Evolutionary conservation across 1,284 basidiomycete species (phyloP).

Genomic region (Paramarasmius palmivorus): DNA sequence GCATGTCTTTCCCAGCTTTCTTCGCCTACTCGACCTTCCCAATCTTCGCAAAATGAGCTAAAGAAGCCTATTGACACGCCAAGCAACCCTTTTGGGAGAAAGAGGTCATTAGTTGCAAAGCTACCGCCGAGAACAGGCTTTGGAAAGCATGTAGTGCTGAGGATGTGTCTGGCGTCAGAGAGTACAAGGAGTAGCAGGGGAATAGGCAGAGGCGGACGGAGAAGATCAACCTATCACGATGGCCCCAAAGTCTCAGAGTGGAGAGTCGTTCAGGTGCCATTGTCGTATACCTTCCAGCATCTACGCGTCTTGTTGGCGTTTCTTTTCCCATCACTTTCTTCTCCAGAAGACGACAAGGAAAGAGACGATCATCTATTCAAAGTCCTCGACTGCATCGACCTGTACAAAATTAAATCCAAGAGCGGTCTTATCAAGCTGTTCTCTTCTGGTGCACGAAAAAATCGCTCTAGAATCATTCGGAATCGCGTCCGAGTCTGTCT

Average conservation of each 20-base stretch:
- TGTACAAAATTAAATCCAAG: constrained; percentile 38
- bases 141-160: constrained; percentile 60
- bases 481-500: constrained; percentile 52
- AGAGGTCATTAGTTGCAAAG: constrained; percentile 25
- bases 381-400: constrained; percentile 44
- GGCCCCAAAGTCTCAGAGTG: constrained; percentile 33
- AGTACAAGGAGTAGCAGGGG: too few species aligned
- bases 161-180: constrained; percentile 66
- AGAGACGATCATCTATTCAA: constrained; percentile 58
- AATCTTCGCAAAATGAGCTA: too few species aligned
- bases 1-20: too few species aligned
- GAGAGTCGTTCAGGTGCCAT: constrained; percentile 67
- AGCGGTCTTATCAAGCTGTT: constrained; percentile 59
- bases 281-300: constrained; percentile 68
- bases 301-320: constrained; percentile 63
- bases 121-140: constrained; percentile 38
- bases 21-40: too few species aligned
- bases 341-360: constrained; percentile 14
- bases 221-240: too few species aligned
- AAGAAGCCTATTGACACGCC: constrained; percentile 58
- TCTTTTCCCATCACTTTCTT: constrained; percentile 46
- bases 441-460: too few species aligned
- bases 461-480: too few species aligned
- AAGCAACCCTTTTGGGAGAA: constrained; percentile 55
- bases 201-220: constrained; percentile 18